These are phyloP conservation scores for Podaxis mareebaensis DNA, from an alignment of 768 basidiomycete genomes.

Conservation along the genomic window DNA sequence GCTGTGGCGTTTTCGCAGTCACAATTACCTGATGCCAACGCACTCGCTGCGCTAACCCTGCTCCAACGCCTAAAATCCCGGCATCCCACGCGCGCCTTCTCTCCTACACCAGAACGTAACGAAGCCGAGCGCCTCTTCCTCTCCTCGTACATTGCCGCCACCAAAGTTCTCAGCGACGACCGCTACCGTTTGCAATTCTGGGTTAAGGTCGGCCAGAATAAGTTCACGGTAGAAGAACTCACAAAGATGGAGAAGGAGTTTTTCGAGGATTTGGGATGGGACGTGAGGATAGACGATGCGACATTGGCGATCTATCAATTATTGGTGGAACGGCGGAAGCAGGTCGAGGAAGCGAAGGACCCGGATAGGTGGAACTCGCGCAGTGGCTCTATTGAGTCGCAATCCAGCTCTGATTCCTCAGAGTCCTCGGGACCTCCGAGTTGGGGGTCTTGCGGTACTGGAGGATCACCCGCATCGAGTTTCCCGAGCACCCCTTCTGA, in stretches of 20 bases:
- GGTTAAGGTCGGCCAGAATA: constrained; percentile 15
- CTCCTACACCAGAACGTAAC: neutral
- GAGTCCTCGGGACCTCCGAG: constrained; percentile 2
- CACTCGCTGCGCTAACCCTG: constrained; percentile 11
- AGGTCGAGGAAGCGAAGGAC: neutral
- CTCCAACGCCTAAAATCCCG: constrained; percentile 13
- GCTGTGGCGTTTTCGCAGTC: constrained; percentile 15
- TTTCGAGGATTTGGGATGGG: constrained; percentile 11
- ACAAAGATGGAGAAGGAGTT: constrained; percentile 10
- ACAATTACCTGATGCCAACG: constrained; percentile 11
- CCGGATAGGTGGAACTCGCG: neutral
- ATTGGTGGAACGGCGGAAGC: constrained; percentile 7
- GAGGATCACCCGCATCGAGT: neutral
- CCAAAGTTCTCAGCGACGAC: constrained; percentile 14
- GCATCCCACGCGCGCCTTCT: neutral
- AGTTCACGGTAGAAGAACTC: constrained; percentile 9
- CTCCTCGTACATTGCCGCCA: constrained; percentile 12
- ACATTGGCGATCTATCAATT: constrained; percentile 11
- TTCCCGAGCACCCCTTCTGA: constrained; percentile 3
- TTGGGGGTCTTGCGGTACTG: neutral
- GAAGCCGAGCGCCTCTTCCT: constrained; percentile 15
- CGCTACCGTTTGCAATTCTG: constrained; percentile 15
- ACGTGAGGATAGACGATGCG: constrained; percentile 13
- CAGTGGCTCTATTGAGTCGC: neutral
- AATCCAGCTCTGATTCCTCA: neutral